These are phyloP conservation scores for Hypoxylon fuscum DNA, from an alignment of 495 filamentous ascomycete species.

Conservation along the genomic window DNA sequence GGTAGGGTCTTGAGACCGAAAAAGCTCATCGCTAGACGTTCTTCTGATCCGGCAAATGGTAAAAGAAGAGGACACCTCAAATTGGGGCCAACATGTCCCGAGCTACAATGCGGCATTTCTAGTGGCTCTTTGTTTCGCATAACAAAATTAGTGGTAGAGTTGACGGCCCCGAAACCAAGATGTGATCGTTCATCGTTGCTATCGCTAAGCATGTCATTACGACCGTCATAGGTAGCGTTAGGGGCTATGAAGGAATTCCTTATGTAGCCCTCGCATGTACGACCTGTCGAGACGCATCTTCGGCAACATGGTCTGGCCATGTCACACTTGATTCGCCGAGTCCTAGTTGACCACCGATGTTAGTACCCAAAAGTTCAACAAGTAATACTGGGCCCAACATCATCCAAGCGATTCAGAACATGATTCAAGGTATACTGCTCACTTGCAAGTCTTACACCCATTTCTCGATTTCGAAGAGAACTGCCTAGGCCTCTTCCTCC, in stretches of 20 bases:
- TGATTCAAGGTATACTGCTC: constrained; percentile 27
- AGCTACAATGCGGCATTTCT: not conserved
- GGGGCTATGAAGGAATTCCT: not conserved
- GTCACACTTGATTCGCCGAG: constrained; percentile 37
- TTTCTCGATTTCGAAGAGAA: constrained; percentile 49
- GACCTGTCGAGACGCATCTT: constrained; percentile 36
- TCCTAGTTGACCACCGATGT: constrained; percentile 5
- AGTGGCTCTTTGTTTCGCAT: not conserved
- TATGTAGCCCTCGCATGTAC: constrained; percentile 32
- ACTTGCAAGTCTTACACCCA: constrained; percentile 52
- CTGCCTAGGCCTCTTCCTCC: constrained; percentile 47
- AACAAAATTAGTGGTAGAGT: not conserved
- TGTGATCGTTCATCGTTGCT: constrained; percentile 3
- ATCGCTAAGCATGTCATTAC: not conserved
- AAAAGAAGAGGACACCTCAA: constrained; percentile 19
- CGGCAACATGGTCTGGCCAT: constrained; percentile 24
- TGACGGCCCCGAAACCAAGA: not conserved
- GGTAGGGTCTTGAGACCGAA: constrained; percentile 44
- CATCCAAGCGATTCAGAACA: too few relatives aligned
- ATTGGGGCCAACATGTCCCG: constrained; percentile 4
- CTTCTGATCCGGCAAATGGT: constrained; percentile 27
- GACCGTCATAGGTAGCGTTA: not conserved
- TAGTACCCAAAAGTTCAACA: not conserved
- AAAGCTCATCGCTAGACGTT: constrained; percentile 43
- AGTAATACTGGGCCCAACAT: too few relatives aligned